Evolutionary conservation across 1,284 basidiomycete species (phyloP), one percentile per base, ranked within the genome.

Genomic region (Kwoniella shivajii): DNA sequence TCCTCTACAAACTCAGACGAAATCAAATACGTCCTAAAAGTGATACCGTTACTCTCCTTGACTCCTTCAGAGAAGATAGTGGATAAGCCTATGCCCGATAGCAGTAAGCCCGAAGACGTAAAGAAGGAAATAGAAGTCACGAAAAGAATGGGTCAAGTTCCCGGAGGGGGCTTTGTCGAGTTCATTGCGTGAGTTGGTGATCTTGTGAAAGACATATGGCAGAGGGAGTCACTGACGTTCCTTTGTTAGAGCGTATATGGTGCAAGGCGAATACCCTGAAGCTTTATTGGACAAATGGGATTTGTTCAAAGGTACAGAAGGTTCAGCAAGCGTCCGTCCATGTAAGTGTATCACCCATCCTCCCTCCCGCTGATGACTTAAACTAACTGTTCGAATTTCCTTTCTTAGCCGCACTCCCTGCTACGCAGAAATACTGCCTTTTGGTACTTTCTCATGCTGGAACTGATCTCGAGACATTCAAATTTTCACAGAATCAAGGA

Each of bases 361-460:
- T 20, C 16, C 16, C 7, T 33, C 13, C 26, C 13, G 11, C 37
- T 4, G n/a, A n/a, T n/a, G n/a, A n/a, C 31, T 7, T 6, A 36
- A 26, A 42, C 26, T 14, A 29, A 4, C 24, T 34, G 53, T 33
- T 27, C 57, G 42, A 24, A 4, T 95, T 65, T 77, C 81, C 11
- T 78, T 84, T 5, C 82, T 84, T 96, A 67, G 78, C 81, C 13
- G 78, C 84, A 4, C 83, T 84, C 1, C 31, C 55, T n/a, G n/a
- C 55, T 1, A 38, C 56, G 4, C 95, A 97, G 73, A 79, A 84
- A 18, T 99, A 95, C 75, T 89, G 86, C 0, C 85, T 99, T 63
- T 87, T 99, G 51, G 85, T 93, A 18, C 83, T 99, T 44, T 85
- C 88, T 0, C 88, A 99, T 67, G 91, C 89, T 16, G 95, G 95